These are phyloP conservation scores for Oryza brachyantha DNA, from an alignment of 176 grass and related monocot genomes.

Conservation along the genomic window DNA sequence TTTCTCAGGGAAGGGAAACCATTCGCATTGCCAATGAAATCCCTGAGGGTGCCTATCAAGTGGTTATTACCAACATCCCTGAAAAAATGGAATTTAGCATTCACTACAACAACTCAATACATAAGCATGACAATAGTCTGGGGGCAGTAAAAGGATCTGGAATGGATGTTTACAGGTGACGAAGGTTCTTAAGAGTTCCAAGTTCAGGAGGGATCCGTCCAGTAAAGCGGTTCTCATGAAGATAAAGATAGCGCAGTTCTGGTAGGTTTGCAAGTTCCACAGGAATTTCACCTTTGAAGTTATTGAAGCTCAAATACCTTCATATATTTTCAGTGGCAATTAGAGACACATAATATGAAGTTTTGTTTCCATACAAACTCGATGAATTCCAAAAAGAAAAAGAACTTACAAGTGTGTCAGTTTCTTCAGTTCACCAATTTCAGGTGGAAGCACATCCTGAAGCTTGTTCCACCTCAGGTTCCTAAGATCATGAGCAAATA, in stretches of 20 bases:
- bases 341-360: not conserved
- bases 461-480: slow-evolving; percentile 99
- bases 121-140: not conserved
- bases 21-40: slow-evolving; percentile 70
- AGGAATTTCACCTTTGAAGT: slow-evolving; percentile 95
- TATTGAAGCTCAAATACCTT: slow-evolving; percentile 97
- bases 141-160: not conserved
- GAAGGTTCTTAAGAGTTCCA: slow-evolving; percentile 75
- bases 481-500: slow-evolving; percentile 40
- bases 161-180: slow-evolving; percentile 65
- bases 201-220: slow-evolving; percentile 78
- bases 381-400: slow-evolving; percentile 4
- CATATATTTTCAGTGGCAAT: slow-evolving; percentile 30
- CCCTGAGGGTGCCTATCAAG: slow-evolving; percentile 73
- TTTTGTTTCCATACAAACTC: slow-evolving; percentile 1
- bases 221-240: slow-evolving; percentile 78
- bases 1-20: slow-evolving; percentile 90
- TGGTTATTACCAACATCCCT: slow-evolving; percentile 94
- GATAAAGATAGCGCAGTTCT: slow-evolving; percentile 85
- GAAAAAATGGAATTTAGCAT: slow-evolving; percentile 9
- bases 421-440: slow-evolving; percentile 92
- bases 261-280: slow-evolving; percentile 89
- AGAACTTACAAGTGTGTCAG: slow-evolving; percentile 81
- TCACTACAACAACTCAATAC: slow-evolving; percentile 7
- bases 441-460: slow-evolving; percentile 84